phyloP scores from a whole-genome alignment of 148 eudicot genomes.

The Limonium bicolor region DNA sequence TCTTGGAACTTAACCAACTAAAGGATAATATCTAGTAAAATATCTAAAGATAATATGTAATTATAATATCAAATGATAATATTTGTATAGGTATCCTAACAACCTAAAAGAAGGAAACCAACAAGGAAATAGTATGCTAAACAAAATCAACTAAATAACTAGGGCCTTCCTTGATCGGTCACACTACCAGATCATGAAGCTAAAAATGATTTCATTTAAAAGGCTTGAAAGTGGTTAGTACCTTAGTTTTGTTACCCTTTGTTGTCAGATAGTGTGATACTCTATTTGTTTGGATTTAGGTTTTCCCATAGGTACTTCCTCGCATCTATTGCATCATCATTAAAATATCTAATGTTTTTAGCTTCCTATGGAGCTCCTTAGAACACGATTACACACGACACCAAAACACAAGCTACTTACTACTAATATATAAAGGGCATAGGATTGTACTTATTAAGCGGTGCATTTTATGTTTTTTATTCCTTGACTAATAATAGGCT shows the following conservation, averaged over 20 bases:
- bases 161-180: too few species aligned
- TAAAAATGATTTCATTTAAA: too few species aligned
- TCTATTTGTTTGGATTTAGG: slow-evolving; percentile 19
- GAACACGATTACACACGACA: not conserved
- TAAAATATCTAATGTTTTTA: slow-evolving; percentile 70
- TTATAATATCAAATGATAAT: too few species aligned
- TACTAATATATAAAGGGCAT: not conserved
- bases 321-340: slow-evolving; percentile 47
- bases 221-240: slow-evolving; percentile 6
- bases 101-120: too few species aligned
- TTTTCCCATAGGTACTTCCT: slow-evolving; percentile 22
- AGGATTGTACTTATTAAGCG: slow-evolving; percentile 35
- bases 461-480: slow-evolving; percentile 20
- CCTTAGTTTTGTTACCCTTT: slow-evolving; percentile 33
- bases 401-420: not conserved
- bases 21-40: too few species aligned
- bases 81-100: too few species aligned
- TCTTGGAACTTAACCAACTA: too few species aligned
- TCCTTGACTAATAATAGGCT: slow-evolving; percentile 19
- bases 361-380: slow-evolving; percentile 47
- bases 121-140: too few species aligned
- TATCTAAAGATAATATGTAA: too few species aligned
- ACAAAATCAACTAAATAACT: too few species aligned
- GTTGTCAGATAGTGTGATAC: slow-evolving; percentile 28
- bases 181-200: too few species aligned